Percentiles rank a stretch among this genome's conserved stretches.
Conservation (phyloP, 768 basidiomycete species). For the Boletus reticulatus region DNA sequence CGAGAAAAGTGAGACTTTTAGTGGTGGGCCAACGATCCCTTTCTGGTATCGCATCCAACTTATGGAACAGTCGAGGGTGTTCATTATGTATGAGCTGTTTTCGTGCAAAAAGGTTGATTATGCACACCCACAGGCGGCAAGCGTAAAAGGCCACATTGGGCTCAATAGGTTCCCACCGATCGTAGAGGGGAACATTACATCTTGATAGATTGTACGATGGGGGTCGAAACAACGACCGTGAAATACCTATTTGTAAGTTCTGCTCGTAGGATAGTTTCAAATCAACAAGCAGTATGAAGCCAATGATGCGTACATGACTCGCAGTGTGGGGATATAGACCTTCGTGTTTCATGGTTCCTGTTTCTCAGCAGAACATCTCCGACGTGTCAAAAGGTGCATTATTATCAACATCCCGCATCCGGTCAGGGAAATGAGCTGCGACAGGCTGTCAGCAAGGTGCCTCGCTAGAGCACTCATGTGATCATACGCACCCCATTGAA, state of each 20-base stretch:
- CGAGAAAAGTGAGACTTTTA: background rate
- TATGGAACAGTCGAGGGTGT: background rate
- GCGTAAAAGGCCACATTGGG: constrained; percentile 6
- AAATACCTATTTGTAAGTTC: constrained; percentile 15
- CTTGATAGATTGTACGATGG: constrained; percentile 14
- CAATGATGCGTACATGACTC: constrained; percentile 16
- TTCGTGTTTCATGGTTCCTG: background rate
- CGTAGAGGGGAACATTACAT: constrained; percentile 11
- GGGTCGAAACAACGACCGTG: background rate
- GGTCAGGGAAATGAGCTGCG: constrained; percentile 9
- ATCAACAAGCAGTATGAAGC: background rate
- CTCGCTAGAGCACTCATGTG: background rate
- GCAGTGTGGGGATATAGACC: constrained; percentile 11
- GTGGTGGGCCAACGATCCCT: background rate
- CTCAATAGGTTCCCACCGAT: constrained; percentile 2
- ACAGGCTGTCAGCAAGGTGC: background rate
- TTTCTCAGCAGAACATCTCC: background rate
- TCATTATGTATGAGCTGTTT: too few species aligned
- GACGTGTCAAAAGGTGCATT: constrained; percentile 11
- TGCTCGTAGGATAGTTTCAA: background rate
- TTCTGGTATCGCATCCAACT: background rate
- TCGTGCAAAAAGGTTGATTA: background rate
- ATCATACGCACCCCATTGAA: constrained; percentile 44
- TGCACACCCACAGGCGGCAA: constrained; percentile 4
- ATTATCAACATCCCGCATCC: background rate